Evolutionary conservation across 2,329 filamentous ascomycete genomes (phyloP).

Genomic region (Arthroderma sp.): DNA sequence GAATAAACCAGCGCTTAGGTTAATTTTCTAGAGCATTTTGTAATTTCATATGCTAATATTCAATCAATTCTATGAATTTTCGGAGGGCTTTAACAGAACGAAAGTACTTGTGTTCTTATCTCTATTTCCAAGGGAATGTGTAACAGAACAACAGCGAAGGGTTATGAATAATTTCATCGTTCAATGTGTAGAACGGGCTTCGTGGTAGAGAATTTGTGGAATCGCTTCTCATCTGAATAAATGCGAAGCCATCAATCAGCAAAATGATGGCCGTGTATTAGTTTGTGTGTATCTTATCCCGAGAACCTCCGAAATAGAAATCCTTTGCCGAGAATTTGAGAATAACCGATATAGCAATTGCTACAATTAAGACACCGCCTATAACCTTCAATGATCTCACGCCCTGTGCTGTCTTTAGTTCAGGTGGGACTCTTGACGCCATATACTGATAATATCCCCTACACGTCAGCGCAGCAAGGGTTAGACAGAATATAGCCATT

Average conservation of each 20-base stretch:
- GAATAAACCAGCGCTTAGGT: not conserved
- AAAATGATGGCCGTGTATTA: not conserved
- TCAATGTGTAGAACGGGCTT: not conserved
- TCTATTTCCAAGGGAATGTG: not conserved
- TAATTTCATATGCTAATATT: not conserved
- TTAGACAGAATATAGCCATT: not conserved
- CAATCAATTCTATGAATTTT: not conserved
- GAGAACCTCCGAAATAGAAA: not conserved
- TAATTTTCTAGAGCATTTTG: not conserved
- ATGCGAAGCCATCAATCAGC: too few relatives aligned
- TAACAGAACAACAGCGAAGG: not conserved
- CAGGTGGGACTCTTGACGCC: not conserved
- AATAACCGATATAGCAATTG: not conserved
- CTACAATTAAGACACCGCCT: not conserved
- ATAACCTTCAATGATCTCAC: not conserved
- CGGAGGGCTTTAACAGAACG: not conserved
- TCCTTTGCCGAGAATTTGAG: not conserved
- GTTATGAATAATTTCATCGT: not conserved
- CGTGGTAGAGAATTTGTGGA: not conserved
- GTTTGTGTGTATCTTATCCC: not conserved
- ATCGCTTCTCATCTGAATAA: too few relatives aligned
- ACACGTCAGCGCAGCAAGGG: not conserved
- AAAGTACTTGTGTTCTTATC: not conserved
- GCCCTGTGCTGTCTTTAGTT: not conserved
- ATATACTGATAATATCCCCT: not conserved